A percentile compares a stretch with the other conserved stretches of the same genome.
These are phyloP conservation scores for Nitzschia putrida DNA, from an alignment of 108 stramenopile genomes.

Conservation along the genomic window DNA sequence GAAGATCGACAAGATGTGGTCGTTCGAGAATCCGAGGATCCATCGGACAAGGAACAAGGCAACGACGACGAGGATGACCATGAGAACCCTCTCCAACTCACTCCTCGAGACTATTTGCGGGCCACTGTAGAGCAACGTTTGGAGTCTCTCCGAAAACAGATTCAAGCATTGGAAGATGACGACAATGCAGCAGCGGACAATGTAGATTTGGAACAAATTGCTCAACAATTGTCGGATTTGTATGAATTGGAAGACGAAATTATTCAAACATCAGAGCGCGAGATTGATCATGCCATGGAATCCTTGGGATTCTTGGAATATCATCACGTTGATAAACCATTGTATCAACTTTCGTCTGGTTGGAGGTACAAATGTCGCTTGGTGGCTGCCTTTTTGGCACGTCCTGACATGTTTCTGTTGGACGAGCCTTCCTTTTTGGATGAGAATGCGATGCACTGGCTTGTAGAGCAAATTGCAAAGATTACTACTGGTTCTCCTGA, in stretches of 20 bases:
- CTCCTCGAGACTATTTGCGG: conserved; percentile 20
- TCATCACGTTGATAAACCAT: conserved; percentile 19
- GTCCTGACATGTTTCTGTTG: conserved; percentile 55
- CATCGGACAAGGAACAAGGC: no score
- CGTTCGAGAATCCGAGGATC: no score
- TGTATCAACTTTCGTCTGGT: conserved; percentile 47
- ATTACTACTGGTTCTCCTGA: conserved; percentile 9
- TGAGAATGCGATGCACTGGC: conserved; percentile 42
- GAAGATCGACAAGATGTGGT: no score
- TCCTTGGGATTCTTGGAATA: conserved; percentile 39
- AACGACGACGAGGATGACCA: no score
- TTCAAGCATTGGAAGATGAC: conserved; percentile 7
- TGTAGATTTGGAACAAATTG: conserved; percentile 2
- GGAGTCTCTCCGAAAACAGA: not conserved
- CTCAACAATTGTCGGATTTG: conserved; percentile 1
- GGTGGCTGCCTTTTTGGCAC: conserved; percentile 44
- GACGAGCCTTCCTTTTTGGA: conserved; percentile 79
- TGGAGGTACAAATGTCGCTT: conserved; percentile 70
- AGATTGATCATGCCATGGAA: conserved; percentile 21
- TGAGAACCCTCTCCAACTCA: conserved; percentile 15
- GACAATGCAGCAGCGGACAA: not conserved
- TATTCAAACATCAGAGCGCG: not conserved
- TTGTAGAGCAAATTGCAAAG: conserved; percentile 23
- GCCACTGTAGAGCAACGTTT: not conserved
- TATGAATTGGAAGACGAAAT: conserved; percentile 13